These are phyloP conservation scores for Senna tora DNA, from an alignment of 306 rosid species.

Conservation along the genomic window DNA sequence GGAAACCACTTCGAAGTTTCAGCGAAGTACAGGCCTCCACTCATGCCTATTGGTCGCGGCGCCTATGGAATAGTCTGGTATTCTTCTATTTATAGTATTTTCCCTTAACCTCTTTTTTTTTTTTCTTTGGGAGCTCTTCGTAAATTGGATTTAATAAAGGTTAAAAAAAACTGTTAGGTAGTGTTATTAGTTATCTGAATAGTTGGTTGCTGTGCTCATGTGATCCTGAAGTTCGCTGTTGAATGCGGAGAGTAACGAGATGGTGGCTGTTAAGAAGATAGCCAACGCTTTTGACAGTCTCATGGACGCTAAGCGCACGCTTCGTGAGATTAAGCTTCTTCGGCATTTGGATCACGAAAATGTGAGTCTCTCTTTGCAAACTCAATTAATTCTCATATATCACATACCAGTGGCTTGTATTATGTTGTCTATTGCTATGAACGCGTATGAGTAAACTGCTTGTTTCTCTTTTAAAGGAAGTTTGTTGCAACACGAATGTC, in stretches of 20 bases:
- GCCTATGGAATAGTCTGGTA: constrained; percentile 98
- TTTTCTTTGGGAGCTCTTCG: background rate
- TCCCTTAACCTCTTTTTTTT: background rate
- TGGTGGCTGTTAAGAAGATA: constrained; percentile 94
- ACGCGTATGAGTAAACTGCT: background rate
- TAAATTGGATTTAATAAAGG: background rate
- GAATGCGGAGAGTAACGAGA: constrained; percentile 88
- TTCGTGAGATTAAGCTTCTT: constrained; percentile 98
- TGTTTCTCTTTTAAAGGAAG: background rate
- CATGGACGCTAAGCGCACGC: constrained; percentile 99
- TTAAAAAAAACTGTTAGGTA: background rate
- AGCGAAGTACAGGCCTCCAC: constrained; percentile 84
- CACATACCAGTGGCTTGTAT: background rate
- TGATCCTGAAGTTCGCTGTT: constrained; percentile 70
- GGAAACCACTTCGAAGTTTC: constrained; percentile 91
- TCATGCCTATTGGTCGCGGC: constrained; percentile 96
- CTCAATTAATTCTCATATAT: background rate
- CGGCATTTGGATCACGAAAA: constrained; percentile 96
- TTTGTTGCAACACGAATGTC: constrained; percentile 11
- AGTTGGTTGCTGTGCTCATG: constrained; percentile 15
- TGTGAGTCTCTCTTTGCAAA: constrained; percentile 48
- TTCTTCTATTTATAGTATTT: constrained; percentile 3
- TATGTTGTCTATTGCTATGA: background rate
- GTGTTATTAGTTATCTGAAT: constrained; percentile 26
- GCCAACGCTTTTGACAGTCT: constrained; percentile 92